Evolutionary conservation across 2,329 filamentous ascomycete genomes (phyloP), one percentile per base, ranked within the genome.

Genomic region (Phoma herbarum): DNA sequence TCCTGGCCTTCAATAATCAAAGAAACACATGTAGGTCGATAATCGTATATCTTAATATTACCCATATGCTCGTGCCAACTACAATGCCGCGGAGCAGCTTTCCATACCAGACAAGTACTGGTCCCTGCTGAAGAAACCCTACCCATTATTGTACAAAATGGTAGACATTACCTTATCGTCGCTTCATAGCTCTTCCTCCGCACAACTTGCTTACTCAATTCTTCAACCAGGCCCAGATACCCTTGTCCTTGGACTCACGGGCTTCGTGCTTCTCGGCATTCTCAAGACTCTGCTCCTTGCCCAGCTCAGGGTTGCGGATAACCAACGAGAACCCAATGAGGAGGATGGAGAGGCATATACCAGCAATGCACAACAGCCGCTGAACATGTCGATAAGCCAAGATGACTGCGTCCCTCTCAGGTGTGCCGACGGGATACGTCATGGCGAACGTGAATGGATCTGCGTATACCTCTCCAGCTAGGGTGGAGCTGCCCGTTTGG

Each of bases 311-410:
- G 59, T 84, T 81, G 18, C 82, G 72, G 51, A 83, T 75, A 26
- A 78, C 74, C 31, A 80, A 66, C 2, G 81, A 71, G 61, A 84
- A 84, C 0, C 64, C 69, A 54, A 84, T 79, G 29, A 84, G 64
- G 3, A 81, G 74, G 11, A 80, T 73, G 9, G 78, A 81, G 9
- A 84, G 65, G 58, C 81, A 82, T 28, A 84, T 81, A 14, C 82
- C 82, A 0, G 81, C 79, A 52, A 84, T 83, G 57, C 81, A 83
- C 10, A 85, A 72, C 35, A 84, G 59, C 3, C 78, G 68, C 69
- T 84, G 82, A 0, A 79, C 76, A 51, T 81, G 71, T 54, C 76
- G 75, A 58, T 84, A 84, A 4, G 78, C 76, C 9, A 71, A 63
- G 50, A 83, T 77, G 7, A 80, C 77, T 0, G 75, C 78, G 11